These are phyloP conservation scores for Phylloporus arenicola DNA, from an alignment of 768 basidiomycete genomes.

Conservation along the genomic window DNA sequence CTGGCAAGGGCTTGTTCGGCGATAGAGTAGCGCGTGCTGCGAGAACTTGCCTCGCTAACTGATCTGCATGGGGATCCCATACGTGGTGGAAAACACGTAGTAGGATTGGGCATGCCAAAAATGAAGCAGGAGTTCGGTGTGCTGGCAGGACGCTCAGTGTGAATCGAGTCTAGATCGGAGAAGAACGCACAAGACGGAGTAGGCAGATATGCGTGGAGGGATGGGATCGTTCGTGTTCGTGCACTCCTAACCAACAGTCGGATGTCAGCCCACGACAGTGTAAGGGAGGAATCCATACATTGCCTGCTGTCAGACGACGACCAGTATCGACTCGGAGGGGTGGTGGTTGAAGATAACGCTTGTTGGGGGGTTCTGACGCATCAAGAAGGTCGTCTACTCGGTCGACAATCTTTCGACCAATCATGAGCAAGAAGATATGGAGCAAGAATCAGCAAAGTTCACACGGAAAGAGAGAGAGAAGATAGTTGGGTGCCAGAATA, in stretches of 20 bases:
- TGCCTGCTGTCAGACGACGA: slow-evolving; percentile 2
- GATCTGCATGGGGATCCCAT: slow-evolving; percentile 26
- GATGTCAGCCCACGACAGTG: neutral
- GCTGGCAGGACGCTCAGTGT: slow-evolving; percentile 16
- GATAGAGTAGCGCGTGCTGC: slow-evolving; percentile 38
- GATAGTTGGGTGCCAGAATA: slow-evolving; percentile 8
- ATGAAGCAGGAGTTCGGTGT: slow-evolving; percentile 16
- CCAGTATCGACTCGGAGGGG: slow-evolving; percentile 13
- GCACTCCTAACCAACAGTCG: slow-evolving; percentile 15
- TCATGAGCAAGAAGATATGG: slow-evolving; percentile 19
- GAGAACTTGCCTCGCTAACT: slow-evolving; percentile 21
- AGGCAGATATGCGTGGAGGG: slow-evolving; percentile 1
- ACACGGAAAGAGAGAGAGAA: slow-evolving; percentile 18
- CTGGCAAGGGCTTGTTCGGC: slow-evolving; percentile 41
- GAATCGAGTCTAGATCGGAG: slow-evolving; percentile 10
- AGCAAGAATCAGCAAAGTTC: slow-evolving; percentile 7
- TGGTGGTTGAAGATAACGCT: slow-evolving; percentile 6
- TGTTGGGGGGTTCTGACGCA: slow-evolving; percentile 4
- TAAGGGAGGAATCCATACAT: slow-evolving; percentile 9
- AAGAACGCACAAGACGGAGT: slow-evolving; percentile 17
- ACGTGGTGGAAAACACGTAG: slow-evolving; percentile 3
- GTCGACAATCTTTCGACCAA: slow-evolving; percentile 23
- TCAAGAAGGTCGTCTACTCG: slow-evolving; percentile 22
- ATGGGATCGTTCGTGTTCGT: slow-evolving; percentile 13
- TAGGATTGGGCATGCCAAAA: slow-evolving; percentile 15